Base-by-base conservation (phyloP, 2,329 filamentous ascomycete genomes). In the Botrytis fabae region DNA sequence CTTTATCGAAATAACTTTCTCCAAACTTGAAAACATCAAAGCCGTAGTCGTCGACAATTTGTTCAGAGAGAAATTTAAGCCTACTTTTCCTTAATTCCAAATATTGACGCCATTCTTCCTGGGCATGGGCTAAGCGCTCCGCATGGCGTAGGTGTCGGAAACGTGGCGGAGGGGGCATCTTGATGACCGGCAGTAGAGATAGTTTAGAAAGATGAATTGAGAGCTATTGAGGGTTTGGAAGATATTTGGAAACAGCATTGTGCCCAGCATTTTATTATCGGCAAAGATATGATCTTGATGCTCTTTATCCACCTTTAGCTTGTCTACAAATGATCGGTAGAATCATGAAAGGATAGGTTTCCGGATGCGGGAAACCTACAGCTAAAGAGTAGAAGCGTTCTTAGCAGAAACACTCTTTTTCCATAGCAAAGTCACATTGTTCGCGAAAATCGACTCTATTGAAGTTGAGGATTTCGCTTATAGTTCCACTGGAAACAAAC, bases 311-410 rank as follows among this genome's bases (percentile, higher is more conserved):
- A 38, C 25, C 48, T 4, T 69, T 42, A 38, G 16, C 7, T 69
- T 42, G 38, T 44, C 18, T n/a, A 5, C 6, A 22, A 16, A 38
- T 44, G 9, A 61, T 61, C 38, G 14, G 18, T 38, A 38, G 12
- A 70, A 35, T 28, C 38, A 28, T 62, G 54, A 70, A 70, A 70
- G 54, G 20, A 62, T 46, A 35, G 3, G 2, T 18, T 25, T 22
- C 68, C 68, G 68, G 68, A 70, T 70, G 65, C 48, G 65, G 65
- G 25, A 51, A 57, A 18, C 32, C 38, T 32, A 42, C 9, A 42
- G 12, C 18, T 18, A 42, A 57, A 42, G 25, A 42, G 18, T 16
- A 32, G 14, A 28, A 6, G 12, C 35, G 35, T 35, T 35, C 25
- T 42, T 57, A 2, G 16, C 28, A 22, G 40, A 18, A 40, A 57